Conservation (phyloP, 306 rosid species). For the Rubus parviflorus region DNA sequence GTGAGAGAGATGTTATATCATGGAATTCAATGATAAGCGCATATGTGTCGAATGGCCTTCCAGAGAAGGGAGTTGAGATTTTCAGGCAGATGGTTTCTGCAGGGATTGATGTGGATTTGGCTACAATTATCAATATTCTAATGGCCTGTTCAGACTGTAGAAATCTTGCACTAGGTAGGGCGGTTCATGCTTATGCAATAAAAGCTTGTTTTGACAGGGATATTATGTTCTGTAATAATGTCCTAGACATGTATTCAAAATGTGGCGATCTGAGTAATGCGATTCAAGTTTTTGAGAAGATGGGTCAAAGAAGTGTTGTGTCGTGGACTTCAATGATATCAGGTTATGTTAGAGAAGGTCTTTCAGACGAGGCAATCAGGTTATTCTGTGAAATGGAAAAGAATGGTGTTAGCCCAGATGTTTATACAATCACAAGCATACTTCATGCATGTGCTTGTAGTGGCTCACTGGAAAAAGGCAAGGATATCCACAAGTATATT, state of each 20-base stretch:
- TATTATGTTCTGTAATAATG: conserved; percentile 51
- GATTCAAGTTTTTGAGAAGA: conserved; percentile 50
- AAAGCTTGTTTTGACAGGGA: conserved; percentile 45
- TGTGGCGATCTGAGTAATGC: conserved; percentile 54
- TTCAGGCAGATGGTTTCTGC: conserved; percentile 47
- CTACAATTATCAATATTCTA: conserved; percentile 54
- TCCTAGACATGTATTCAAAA: conserved; percentile 80
- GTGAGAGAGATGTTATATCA: conserved; percentile 61
- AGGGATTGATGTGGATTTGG: conserved; percentile 55
- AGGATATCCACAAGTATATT: conserved; percentile 53
- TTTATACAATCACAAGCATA: conserved; percentile 48
- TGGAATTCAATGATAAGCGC: conserved; percentile 91
- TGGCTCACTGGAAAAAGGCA: conserved; percentile 48
- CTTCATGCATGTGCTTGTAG: conserved; percentile 62
- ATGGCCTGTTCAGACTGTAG: conserved; percentile 68
- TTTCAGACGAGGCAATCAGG: conserved; percentile 44
- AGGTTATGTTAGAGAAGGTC: conserved; percentile 64
- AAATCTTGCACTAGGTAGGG: conserved; percentile 47
- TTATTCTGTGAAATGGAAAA: conserved; percentile 59
- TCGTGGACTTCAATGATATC: conserved; percentile 81
- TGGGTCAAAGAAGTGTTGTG: conserved; percentile 59
- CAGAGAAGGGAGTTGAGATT: conserved; percentile 42
- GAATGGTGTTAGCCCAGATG: conserved; percentile 50
- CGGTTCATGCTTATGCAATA: conserved; percentile 52
- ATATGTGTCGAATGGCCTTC: conserved; percentile 46